Percentiles rank a stretch among this genome's conserved stretches.
Conservation (phyloP, 1,139 yeast species). For the Candida freyschussii region DNA sequence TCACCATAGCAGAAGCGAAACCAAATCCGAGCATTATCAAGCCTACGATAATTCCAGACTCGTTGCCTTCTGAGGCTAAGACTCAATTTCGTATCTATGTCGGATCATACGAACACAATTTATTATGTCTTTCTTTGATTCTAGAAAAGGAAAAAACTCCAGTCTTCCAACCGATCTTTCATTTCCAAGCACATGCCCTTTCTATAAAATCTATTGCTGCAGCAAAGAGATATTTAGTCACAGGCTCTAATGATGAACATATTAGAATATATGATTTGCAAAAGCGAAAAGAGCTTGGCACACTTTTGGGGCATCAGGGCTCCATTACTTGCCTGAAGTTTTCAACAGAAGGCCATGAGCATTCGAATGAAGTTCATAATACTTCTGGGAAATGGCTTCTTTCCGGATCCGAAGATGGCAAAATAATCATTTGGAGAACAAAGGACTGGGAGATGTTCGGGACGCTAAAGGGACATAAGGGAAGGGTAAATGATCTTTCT, state of each 20-base stretch:
- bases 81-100: conserved; percentile 70
- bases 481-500: conserved; percentile 72
- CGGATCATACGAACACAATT: conserved; percentile 93
- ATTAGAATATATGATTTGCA: conserved; percentile 91
- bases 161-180: conserved; percentile 88
- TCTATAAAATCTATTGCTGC: conserved; percentile 82
- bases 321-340: conserved; percentile 75
- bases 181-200: conserved; percentile 89
- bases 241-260: conserved; percentile 96
- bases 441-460: conserved; percentile 96
- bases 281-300: conserved; percentile 90
- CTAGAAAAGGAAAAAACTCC: conserved; percentile 42
- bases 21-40: conserved; percentile 15
- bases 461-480: conserved; percentile 79
- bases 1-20: conserved; percentile 2
- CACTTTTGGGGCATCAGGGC: conserved; percentile 85
- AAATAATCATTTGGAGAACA: conserved; percentile 87
- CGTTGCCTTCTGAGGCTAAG: conserved; percentile 4
- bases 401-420: conserved; percentile 90
- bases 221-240: conserved; percentile 79
- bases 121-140: conserved; percentile 75
- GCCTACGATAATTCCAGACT: conserved; percentile 22
- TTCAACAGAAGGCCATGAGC: conserved; percentile 34
- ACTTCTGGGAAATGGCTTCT: conserved; percentile 75
- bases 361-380: conserved; percentile 18